Base-by-base conservation (phyloP, 805 yeast species). In the Kodamaea restingae region DNA sequence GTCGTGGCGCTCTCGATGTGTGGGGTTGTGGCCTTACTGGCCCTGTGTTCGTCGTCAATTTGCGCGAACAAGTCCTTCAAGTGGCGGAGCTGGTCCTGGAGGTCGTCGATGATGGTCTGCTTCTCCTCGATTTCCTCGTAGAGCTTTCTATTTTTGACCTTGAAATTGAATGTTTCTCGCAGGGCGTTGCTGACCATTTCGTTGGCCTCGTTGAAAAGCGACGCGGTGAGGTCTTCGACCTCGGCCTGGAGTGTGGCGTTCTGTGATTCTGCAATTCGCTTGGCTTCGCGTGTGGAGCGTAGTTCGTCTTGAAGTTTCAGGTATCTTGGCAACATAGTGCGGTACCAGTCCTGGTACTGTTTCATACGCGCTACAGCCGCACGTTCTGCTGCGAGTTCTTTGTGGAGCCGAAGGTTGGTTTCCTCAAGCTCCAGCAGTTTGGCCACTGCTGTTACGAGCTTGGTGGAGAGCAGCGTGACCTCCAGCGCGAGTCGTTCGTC, bases 121-220 rank as follows among this genome's bases (percentile, higher is more conserved):
- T 81, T 81, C 56, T 88, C 96, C 26, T 69, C 72, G 26, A 85
- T 54, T 46, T 68, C 73, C 49, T 68, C 73, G 32, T 56, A 51
- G 35, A 84, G 56, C 46, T 73, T 78, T 24, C 72, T 63, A 49
- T 84, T 84, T 47, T 80, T 77, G 36, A 75, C 60, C 49, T 80
- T 78, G 44, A 69, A 69, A 24, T 76, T 78, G 52, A 80, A 72
- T 4, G 81, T 75, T 41, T 81, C 84, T 38, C 78, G 70, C 43
- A 85, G 76, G 0, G 95, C 95, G 45, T 80, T 77, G 35, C 83
- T 78, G 5, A 87, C 96, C 86, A 86, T 85, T 36, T 74, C 72
- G 55, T 87, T 87, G 10, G 96, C 96, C 54, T 88, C 93, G 45
- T 78, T 83, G 54, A 87, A 87, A 22, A 87, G 62, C 1, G 88